Conservation (phyloP, 2,329 filamentous ascomycete species). For the Xylaria multiplex region DNA sequence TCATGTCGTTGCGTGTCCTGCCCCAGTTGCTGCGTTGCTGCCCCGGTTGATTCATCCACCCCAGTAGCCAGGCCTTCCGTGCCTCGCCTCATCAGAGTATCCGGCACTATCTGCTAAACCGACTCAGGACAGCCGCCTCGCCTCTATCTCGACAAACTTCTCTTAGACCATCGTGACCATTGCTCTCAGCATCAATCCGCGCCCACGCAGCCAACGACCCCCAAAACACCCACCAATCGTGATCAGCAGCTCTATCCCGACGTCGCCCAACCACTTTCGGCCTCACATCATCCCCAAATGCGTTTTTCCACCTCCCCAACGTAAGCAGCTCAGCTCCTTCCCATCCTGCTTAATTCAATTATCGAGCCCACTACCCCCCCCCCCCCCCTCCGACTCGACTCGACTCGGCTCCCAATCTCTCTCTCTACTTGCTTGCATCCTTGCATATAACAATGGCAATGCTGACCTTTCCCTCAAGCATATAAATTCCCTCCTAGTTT, state of each 20-base stretch:
- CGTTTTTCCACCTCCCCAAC: slow-evolving; percentile 29
- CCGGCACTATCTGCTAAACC: slow-evolving; percentile 44
- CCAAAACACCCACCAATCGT: slow-evolving; percentile 21
- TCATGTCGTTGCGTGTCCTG: too few species aligned
- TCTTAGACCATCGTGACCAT: slow-evolving; percentile 43
- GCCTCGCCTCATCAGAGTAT: slow-evolving; percentile 40
- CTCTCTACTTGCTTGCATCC: neutral
- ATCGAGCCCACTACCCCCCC: neutral
- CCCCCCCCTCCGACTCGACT: slow-evolving; percentile 3
- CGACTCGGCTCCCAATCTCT: neutral
- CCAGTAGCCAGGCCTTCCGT: slow-evolving; percentile 14
- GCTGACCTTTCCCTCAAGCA: slow-evolving; percentile 29
- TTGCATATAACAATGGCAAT: slow-evolving; percentile 7
- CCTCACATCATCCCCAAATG: slow-evolving; percentile 35
- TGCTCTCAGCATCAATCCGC: slow-evolving; percentile 30
- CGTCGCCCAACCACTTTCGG: slow-evolving; percentile 11
- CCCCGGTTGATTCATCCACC: slow-evolving; percentile 38
- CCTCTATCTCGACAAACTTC: slow-evolving; percentile 47
- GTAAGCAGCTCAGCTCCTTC: slow-evolving; percentile 36
- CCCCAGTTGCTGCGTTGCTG: slow-evolving; percentile 17
- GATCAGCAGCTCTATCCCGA: slow-evolving; percentile 12
- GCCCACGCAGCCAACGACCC: slow-evolving; percentile 16
- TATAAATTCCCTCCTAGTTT: slow-evolving; percentile 35
- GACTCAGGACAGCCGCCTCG: slow-evolving; percentile 34
- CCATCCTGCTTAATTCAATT: slow-evolving; percentile 16